Conservation (phyloP, 164 flowering plant genomes). For the Aristolochia californica region DNA sequence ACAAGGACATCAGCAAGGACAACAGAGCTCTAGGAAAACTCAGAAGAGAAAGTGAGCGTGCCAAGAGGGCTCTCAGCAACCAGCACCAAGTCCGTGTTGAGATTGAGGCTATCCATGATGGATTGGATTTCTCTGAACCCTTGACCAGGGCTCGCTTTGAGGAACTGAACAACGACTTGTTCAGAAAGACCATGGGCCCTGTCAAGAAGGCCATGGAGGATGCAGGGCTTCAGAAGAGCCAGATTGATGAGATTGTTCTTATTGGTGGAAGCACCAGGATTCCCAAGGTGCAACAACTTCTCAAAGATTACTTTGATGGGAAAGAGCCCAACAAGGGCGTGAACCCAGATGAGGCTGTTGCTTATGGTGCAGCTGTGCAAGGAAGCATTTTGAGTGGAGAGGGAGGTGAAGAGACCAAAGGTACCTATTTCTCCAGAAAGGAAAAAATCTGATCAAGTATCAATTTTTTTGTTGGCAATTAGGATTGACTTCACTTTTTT, state of each 20-base stretch:
- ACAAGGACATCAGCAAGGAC: constrained; percentile 90
- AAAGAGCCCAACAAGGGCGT: constrained; percentile 96
- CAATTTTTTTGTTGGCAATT: too few relatives aligned
- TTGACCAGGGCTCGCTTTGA: constrained; percentile 79
- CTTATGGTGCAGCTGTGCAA: constrained; percentile 89
- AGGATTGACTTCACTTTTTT: not conserved
- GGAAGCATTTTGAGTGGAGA: constrained; percentile 89
- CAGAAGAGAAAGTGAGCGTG: constrained; percentile 77
- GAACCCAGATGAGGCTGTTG: constrained; percentile 96
- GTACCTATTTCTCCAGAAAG: constrained; percentile 26
- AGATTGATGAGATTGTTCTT: constrained; percentile 89
- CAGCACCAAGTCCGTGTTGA: constrained; percentile 89
- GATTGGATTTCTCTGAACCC: constrained; percentile 77
- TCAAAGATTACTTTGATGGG: constrained; percentile 81
- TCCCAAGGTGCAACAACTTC: constrained; percentile 85
- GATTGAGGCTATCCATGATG: constrained; percentile 73
- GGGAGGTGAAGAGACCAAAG: constrained; percentile 89
- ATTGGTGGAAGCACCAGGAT: constrained; percentile 95
- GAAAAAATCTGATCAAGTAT: too few relatives aligned
- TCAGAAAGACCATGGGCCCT: constrained; percentile 92
- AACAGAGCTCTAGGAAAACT: constrained; percentile 85
- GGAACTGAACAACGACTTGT: constrained; percentile 76
- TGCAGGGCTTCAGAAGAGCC: constrained; percentile 67
- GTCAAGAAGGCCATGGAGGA: constrained; percentile 96
- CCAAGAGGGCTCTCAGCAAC: constrained; percentile 89